Conservation (phyloP, 2,329 filamentous ascomycete species). For the Exophiala sideris region DNA sequence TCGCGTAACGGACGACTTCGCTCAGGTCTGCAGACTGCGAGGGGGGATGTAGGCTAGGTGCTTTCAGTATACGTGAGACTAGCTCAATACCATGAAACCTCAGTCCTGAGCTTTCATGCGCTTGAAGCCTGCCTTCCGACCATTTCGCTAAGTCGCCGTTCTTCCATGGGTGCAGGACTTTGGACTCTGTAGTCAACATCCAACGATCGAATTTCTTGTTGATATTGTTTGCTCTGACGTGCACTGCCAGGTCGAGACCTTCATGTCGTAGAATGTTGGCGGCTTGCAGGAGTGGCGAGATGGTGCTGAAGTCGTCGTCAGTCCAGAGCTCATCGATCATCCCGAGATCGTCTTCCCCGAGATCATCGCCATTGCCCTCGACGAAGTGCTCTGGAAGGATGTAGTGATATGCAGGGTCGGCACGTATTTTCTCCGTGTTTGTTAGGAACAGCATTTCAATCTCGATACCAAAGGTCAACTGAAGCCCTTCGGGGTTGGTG, state of each 20-base stretch:
- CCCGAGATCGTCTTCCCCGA: no score
- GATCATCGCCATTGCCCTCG: not conserved
- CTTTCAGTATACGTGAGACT: slow-evolving; percentile 11
- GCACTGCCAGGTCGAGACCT: not conserved
- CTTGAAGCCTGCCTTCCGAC: not conserved
- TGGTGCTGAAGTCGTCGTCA: no score
- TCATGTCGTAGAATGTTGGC: slow-evolving; percentile 3
- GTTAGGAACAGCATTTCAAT: no score
- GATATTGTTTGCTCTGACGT: not conserved
- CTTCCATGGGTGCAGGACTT: not conserved
- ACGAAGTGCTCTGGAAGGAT: not conserved
- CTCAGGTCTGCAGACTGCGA: not conserved
- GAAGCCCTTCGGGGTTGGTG: no score
- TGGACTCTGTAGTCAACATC: not conserved
- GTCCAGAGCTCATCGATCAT: no score
- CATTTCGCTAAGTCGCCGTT: not conserved
- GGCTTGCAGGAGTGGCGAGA: no score
- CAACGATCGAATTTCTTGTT: slow-evolving; percentile 4
- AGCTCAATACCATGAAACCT: slow-evolving; percentile 5
- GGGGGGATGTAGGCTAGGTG: not conserved
- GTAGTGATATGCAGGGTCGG: not conserved
- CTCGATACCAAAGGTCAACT: no score
- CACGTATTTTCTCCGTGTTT: no score
- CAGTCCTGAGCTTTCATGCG: no score
- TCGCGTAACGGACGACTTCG: slow-evolving; percentile 1